These are phyloP conservation scores for Phytophthora multivora DNA, from an alignment of 352 stramenopile species.

Conservation along the genomic window DNA sequence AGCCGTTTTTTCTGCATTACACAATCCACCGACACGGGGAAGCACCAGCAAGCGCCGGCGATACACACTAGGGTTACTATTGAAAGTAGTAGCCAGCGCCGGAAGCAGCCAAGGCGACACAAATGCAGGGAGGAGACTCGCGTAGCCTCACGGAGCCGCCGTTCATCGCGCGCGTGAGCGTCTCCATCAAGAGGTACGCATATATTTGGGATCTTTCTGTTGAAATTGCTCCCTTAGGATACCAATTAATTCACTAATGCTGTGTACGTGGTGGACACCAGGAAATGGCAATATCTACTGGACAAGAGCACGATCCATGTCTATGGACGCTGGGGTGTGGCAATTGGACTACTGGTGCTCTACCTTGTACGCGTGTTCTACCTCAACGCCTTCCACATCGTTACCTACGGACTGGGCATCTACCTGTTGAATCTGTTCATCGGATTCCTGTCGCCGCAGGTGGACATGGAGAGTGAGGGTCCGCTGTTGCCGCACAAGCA, in stretches of 20 bases:
- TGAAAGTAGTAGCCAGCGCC: not conserved
- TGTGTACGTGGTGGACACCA: constrained; percentile 26
- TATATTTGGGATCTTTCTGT: constrained; percentile 11
- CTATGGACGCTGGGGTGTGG: constrained; percentile 91
- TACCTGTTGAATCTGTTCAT: constrained; percentile 99
- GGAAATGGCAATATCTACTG: constrained; percentile 97
- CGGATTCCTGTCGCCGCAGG: constrained; percentile 98
- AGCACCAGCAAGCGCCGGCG: constrained; percentile 21
- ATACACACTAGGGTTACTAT: too few species aligned
- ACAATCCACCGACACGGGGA: constrained; percentile 28
- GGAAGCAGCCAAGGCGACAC: constrained; percentile 1
- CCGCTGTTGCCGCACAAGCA: constrained; percentile 90
- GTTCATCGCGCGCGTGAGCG: constrained; percentile 77
- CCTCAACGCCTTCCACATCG: constrained; percentile 97
- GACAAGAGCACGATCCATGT: constrained; percentile 98
- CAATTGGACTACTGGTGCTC: constrained; percentile 83
- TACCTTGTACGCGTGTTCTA: constrained; percentile 95
- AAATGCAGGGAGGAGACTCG: constrained; percentile 61
- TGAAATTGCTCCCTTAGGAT: not conserved
- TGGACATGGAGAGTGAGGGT: constrained; percentile 90
- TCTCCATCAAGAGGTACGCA: constrained; percentile 78
- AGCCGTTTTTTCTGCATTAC: constrained; percentile 15
- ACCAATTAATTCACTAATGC: not conserved
- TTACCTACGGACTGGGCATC: constrained; percentile 99
- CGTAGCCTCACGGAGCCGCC: constrained; percentile 73